Conservation (phyloP, 2,329 filamentous ascomycete genomes). For the Aspergillus vadensis region DNA sequence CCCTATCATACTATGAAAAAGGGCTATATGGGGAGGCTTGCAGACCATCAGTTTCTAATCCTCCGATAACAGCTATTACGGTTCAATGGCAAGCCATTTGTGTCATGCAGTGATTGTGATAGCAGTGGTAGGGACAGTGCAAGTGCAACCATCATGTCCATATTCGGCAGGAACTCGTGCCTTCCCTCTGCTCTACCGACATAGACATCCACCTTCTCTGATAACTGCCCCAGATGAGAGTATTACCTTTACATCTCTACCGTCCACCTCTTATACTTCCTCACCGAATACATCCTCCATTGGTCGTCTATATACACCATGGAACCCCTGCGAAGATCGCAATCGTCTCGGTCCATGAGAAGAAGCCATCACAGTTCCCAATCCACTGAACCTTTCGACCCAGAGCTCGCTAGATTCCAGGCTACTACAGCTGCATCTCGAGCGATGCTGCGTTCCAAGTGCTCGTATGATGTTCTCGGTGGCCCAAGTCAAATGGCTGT, state of each 20-base stretch:
- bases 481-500: conserved; percentile 30
- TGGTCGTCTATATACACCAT: conserved; percentile 23
- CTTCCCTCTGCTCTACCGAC: neutral
- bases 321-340: conserved; percentile 39
- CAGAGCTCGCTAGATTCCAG: conserved; percentile 35
- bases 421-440: conserved; percentile 46
- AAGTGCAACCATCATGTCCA: neutral
- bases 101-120: too few species aligned
- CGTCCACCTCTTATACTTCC: conserved; percentile 14
- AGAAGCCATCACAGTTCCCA: conserved; percentile 27
- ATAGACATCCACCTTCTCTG: neutral
- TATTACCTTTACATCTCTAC: conserved; percentile 1
- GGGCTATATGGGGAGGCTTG: too few species aligned
- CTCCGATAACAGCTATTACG: too few species aligned
- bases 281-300: conserved; percentile 1
- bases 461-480: conserved; percentile 34
- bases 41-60: too few species aligned
- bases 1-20: too few species aligned
- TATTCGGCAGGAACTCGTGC: neutral
- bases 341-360: conserved; percentile 43
- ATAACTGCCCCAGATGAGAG: neutral
- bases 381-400: conserved; percentile 30
- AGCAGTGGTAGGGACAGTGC: too few species aligned
- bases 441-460: conserved; percentile 43
- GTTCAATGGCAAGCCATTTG: too few species aligned